A percentile compares a stretch with the other conserved stretches of the same genome.
These are phyloP conservation scores for Entonaema liquescens DNA, from an alignment of 495 filamentous ascomycete species.

Conservation along the genomic window DNA sequence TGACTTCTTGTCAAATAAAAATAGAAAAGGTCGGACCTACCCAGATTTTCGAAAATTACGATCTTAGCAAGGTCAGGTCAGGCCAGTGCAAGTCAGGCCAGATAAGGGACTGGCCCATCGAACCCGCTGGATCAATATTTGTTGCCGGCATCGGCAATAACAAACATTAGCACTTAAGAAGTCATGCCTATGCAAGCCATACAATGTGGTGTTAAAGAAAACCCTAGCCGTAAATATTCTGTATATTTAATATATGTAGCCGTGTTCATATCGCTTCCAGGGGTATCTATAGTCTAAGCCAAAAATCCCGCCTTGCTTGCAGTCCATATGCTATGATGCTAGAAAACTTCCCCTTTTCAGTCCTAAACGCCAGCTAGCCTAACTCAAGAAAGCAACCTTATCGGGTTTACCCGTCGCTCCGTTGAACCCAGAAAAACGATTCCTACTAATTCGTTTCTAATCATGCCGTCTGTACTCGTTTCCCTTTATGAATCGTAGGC, in stretches of 20 bases:
- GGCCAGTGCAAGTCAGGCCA: too few species aligned
- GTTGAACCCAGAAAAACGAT: neutral
- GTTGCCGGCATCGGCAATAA: too few species aligned
- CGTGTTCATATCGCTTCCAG: slow-evolving; percentile 32
- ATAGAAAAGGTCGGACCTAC: too few species aligned
- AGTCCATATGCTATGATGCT: slow-evolving; percentile 25
- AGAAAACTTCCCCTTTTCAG: slow-evolving; percentile 2
- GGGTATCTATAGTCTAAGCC: slow-evolving; percentile 37
- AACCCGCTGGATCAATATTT: too few species aligned
- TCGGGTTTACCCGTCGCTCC: neutral
- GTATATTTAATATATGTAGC: slow-evolving; percentile 26
- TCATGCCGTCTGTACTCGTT: slow-evolving; percentile 35
- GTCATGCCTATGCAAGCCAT: neutral
- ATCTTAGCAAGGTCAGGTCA: too few species aligned
- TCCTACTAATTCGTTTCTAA: neutral
- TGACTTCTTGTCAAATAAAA: too few species aligned
- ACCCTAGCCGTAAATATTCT: neutral
- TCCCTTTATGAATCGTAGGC: slow-evolving; percentile 15
- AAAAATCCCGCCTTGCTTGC: slow-evolving; percentile 22
- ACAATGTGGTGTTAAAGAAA: neutral
- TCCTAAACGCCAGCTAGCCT: slow-evolving; percentile 18
- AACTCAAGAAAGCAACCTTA: neutral
- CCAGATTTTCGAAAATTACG: too few species aligned
- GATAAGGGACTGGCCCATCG: too few species aligned
- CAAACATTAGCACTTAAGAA: too few species aligned